These are phyloP conservation scores for Euryodendron excelsum DNA, from an alignment of 148 eudicot genomes.

Conservation along the genomic window DNA sequence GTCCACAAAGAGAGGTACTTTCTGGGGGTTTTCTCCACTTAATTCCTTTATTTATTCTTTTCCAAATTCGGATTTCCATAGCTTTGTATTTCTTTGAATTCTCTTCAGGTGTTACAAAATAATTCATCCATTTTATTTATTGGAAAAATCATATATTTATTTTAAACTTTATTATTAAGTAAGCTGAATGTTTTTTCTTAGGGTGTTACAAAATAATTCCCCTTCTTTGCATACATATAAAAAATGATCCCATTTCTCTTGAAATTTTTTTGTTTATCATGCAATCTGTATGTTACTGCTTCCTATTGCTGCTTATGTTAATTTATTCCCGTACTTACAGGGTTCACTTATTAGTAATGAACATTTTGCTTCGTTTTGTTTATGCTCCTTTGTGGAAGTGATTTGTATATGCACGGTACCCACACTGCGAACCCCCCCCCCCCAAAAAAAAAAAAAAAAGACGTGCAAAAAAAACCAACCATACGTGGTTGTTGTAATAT, in stretches of 20 bases:
- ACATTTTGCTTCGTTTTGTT: no score
- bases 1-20: constrained; percentile 93
- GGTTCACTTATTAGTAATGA: background rate
- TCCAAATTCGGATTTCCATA: background rate
- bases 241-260: background rate
- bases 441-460: no score
- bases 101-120: background rate
- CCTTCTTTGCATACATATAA: background rate
- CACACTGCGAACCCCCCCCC: no score
- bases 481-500: no score
- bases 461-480: no score
- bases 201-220: background rate
- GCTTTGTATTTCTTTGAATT: background rate
- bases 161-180: background rate
- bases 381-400: no score
- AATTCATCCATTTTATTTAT: background rate
- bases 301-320: background rate
- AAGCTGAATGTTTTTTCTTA: background rate
- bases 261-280: background rate
- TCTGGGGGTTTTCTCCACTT: constrained; percentile 6
- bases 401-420: no score
- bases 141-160: background rate
- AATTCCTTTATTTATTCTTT: background rate
- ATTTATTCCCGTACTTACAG: background rate
- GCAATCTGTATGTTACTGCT: background rate